Conservation (phyloP, 192 early-diverging fungal species). For the Entomortierella beljakovae region DNA sequence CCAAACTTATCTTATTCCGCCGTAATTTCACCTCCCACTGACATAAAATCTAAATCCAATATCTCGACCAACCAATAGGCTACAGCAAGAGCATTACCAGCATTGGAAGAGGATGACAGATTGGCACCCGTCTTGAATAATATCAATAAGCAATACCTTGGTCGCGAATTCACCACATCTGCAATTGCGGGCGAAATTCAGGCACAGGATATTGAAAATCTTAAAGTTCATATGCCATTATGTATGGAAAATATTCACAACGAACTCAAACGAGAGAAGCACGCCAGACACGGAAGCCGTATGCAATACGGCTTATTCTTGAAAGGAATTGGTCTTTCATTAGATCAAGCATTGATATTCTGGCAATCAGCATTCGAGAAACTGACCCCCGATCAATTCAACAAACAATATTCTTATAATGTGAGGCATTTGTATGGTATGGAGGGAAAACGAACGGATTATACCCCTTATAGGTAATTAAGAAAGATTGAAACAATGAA, state of each 20-base stretch:
- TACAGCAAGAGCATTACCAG: slow-evolving; percentile 82
- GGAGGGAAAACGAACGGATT: slow-evolving; percentile 90
- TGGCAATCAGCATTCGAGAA: slow-evolving; percentile 89
- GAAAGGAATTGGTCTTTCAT: slow-evolving; percentile 89
- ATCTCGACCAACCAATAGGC: slow-evolving; percentile 50
- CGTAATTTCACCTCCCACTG: no score
- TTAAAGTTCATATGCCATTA: slow-evolving; percentile 83
- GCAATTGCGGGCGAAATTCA: slow-evolving; percentile 66
- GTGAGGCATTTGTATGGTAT: slow-evolving; percentile 96
- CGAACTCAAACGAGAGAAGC: slow-evolving; percentile 76
- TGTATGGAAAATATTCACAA: slow-evolving; percentile 92
- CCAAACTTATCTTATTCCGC: no score
- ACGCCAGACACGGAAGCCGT: slow-evolving; percentile 89
- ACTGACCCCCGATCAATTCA: slow-evolving; percentile 89
- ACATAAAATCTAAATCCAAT: neutral
- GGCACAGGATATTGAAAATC: slow-evolving; percentile 76
- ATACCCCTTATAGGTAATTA: slow-evolving; percentile 74
- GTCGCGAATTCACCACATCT: slow-evolving; percentile 71
- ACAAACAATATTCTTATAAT: slow-evolving; percentile 95
- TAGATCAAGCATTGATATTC: slow-evolving; percentile 93
- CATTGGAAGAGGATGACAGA: slow-evolving; percentile 93
- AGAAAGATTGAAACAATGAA: neutral
- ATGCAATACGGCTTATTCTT: slow-evolving; percentile 95
- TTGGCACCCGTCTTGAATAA: slow-evolving; percentile 89
- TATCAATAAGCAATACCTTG: slow-evolving; percentile 84